phyloP scores from a whole-genome alignment of 345 rosid species.

The Eucalyptus albens region DNA sequence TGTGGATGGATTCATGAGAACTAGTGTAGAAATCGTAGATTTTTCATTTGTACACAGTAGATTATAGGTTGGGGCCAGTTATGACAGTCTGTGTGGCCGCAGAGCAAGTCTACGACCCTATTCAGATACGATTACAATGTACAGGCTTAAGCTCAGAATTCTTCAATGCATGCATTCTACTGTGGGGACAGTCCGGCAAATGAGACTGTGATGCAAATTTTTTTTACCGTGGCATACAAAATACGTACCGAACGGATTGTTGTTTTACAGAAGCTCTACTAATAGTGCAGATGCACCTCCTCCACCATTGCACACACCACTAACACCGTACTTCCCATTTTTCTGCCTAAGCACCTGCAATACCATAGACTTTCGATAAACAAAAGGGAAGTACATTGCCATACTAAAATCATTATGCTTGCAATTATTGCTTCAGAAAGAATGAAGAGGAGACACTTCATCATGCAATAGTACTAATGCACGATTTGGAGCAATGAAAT shows the following conservation, averaged over 20 bases:
- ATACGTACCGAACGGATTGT: background rate
- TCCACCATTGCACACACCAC: slow-evolving; percentile 95
- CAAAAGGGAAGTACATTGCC: background rate
- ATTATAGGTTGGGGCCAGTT: background rate
- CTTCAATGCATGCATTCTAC: background rate
- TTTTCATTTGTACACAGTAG: background rate
- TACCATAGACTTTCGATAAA: background rate
- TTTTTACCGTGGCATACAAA: background rate
- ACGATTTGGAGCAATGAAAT: background rate
- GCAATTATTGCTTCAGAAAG: background rate
- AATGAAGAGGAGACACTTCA: background rate
- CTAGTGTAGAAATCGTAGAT: background rate
- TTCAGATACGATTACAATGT: background rate
- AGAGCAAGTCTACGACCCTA: background rate
- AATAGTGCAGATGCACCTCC: slow-evolving; percentile 96
- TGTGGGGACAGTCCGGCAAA: background rate
- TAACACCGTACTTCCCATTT: slow-evolving; percentile 76
- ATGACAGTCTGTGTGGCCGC: background rate
- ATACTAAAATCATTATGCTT: background rate
- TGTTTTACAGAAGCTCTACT: slow-evolving; percentile 56
- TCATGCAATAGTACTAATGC: background rate
- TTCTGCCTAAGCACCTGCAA: slow-evolving; percentile 60
- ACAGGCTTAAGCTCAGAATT: background rate
- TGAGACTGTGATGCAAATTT: background rate
- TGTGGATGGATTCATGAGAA: background rate